phyloP scores from a whole-genome alignment of 768 basidiomycete genomes.

The Pleurotus tuoliensis region DNA sequence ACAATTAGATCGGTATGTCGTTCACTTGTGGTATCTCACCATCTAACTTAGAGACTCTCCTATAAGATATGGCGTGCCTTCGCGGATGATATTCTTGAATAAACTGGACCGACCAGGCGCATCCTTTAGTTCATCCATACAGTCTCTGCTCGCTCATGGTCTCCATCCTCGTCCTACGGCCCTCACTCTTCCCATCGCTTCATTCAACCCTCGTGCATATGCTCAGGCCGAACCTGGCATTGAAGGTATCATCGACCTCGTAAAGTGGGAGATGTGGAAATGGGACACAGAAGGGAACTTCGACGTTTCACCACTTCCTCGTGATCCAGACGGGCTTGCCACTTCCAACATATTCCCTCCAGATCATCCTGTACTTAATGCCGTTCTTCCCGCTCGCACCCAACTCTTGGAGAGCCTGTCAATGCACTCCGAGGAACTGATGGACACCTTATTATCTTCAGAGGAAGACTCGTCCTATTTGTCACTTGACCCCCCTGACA shows the following conservation, averaged over 20 bases:
- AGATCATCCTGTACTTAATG: constrained; percentile 64
- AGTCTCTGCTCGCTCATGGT: constrained; percentile 70
- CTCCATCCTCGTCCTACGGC: constrained; percentile 72
- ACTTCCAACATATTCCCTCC: constrained; percentile 42
- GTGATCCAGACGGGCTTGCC: constrained; percentile 39
- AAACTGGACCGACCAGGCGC: constrained; percentile 87
- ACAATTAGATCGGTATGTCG: constrained; percentile 73
- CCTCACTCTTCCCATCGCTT: constrained; percentile 73
- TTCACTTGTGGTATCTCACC: constrained; percentile 1
- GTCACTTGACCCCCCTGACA: constrained; percentile 42
- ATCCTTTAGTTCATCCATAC: constrained; percentile 65
- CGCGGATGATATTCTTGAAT: constrained; percentile 80
- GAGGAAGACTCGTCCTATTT: constrained; percentile 65
- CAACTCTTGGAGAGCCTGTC: constrained; percentile 75
- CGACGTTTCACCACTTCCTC: constrained; percentile 47
- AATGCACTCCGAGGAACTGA: constrained; percentile 78
- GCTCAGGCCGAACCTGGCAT: constrained; percentile 75
- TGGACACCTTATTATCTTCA: constrained; percentile 62
- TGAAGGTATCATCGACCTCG: constrained; percentile 78
- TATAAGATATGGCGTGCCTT: constrained; percentile 71
- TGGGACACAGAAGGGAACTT: constrained; percentile 54
- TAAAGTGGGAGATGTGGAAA: constrained; percentile 81
- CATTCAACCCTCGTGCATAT: constrained; percentile 67
- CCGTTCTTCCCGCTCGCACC: constrained; percentile 63
- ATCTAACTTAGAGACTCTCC: constrained; percentile 4